Evolutionary conservation across 2,329 filamentous ascomycete genomes (phyloP), one percentile per base, ranked within the genome.

Genomic region (Diaporthe caulivora): DNA sequence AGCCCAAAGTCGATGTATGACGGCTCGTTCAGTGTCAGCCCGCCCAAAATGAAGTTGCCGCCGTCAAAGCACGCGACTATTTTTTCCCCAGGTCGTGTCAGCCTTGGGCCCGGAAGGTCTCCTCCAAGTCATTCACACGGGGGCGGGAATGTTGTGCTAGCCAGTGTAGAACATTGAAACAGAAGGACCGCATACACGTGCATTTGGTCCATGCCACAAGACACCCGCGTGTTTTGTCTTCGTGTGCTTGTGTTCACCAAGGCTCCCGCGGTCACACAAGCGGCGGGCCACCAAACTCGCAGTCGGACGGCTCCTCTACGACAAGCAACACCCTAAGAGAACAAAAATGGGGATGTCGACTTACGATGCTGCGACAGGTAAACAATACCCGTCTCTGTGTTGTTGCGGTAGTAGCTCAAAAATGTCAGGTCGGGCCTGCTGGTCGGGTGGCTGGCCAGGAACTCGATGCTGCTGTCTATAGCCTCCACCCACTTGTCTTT

Each of bases 21-120:
- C 57, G 90, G 85, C 65, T 89, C 84, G 60, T 87, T 83, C 49
- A 97, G 89, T 1, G 92, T 90, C 31, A 93, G 87, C 5, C 94
- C 95, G 29, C 92, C 95, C 24, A 97, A 89, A 77, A 97, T 92
- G 83, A 97, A 95, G 82, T 92, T 97, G 21, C 95, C 95, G 44
- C 94, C 95, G 72, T 93, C 90, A 79, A 97, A 97, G 82, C 94
- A 97, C 47, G 93, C 93, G 73, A 97, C 88, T 90, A 70, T 62
- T 44, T 51, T 49, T 47, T 86, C 71, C 86, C 80, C 29, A 18
- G 58, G 78, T 76, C 42, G 84, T 79, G 26, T 57, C 57, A 75
- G 76, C 42, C 76, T 71, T 68, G 77, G 15, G 24, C 26, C 76
- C 1, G 51, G 49, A 21, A 26, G n/a, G 5, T 34, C 18, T 51